phyloP scores from a whole-genome alignment of 495 filamentous ascomycete genomes.

The Terfezia boudieri region DNA sequence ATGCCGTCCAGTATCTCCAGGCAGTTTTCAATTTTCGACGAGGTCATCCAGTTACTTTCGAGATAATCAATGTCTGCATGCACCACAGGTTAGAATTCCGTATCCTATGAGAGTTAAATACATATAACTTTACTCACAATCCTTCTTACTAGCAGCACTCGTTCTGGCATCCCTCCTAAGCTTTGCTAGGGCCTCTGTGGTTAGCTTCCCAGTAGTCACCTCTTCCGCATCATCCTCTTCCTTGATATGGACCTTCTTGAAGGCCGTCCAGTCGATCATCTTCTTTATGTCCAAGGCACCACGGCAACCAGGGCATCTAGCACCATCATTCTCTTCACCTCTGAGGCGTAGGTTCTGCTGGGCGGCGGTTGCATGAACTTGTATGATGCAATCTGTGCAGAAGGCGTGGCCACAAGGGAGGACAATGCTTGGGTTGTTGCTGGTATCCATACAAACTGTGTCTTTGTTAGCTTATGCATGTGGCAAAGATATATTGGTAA shows the following conservation, averaged over 20 bases:
- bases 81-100: background rate
- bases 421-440: slow-evolving; percentile 54
- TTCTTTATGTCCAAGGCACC: slow-evolving; percentile 37
- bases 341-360: slow-evolving; percentile 28
- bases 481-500: slow-evolving; percentile 20
- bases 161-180: slow-evolving; percentile 41
- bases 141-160: slow-evolving; percentile 36
- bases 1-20: slow-evolving; percentile 37
- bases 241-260: slow-evolving; percentile 51
- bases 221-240: slow-evolving; percentile 17
- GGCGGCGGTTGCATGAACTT: slow-evolving; percentile 31
- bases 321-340: slow-evolving; percentile 35
- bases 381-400: slow-evolving; percentile 58
- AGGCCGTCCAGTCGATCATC: slow-evolving; percentile 49
- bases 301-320: slow-evolving; percentile 60
- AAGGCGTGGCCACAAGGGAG: slow-evolving; percentile 69
- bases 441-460: slow-evolving; percentile 50
- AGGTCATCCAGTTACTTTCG: slow-evolving; percentile 44
- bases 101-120: background rate
- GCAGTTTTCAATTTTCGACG: slow-evolving; percentile 58
- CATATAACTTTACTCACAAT: slow-evolving; percentile 12
- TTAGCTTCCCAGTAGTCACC: background rate
- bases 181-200: slow-evolving; percentile 30
- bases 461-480: background rate
- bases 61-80: slow-evolving; percentile 39